These are phyloP conservation scores for Agastache rugosa DNA, from an alignment of 257 asterid species.

Conservation along the genomic window DNA sequence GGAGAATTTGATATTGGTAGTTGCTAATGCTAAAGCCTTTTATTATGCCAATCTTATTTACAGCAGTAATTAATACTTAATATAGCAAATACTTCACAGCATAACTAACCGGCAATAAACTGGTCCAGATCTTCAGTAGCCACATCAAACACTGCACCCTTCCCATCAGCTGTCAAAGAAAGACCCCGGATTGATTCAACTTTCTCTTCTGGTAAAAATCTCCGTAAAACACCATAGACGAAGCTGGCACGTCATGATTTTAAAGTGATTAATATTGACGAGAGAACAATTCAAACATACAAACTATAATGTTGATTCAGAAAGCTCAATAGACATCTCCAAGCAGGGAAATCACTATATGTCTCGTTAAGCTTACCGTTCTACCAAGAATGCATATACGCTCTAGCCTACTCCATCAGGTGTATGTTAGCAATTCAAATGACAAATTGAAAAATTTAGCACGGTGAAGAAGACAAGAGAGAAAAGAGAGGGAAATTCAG, in stretches of 20 bases:
- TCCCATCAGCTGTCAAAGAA: conserved; percentile 87
- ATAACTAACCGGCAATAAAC: conserved; percentile 67
- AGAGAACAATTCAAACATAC: neutral
- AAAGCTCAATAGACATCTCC: neutral
- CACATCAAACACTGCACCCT: conserved; percentile 93
- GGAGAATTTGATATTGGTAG: neutral
- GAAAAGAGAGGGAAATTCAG: neutral
- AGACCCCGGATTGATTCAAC: conserved; percentile 91
- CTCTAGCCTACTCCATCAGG: neutral
- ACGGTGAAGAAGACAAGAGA: neutral
- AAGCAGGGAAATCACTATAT: neutral
- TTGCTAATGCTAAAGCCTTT: neutral
- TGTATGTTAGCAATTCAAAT: neutral
- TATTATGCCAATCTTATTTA: neutral
- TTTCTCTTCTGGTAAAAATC: conserved; percentile 86
- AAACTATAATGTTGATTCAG: neutral
- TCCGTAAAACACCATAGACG: conserved; percentile 68
- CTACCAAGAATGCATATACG: neutral
- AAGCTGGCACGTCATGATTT: conserved; percentile 48
- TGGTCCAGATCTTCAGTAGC: conserved; percentile 65
- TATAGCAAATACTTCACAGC: neutral
- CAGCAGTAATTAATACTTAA: neutral
- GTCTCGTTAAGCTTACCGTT: neutral
- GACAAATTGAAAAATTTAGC: neutral
- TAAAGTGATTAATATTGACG: neutral